phyloP scores from a whole-genome alignment of 1,139 yeast species.

The Magnusiomyces fungicola region DNA sequence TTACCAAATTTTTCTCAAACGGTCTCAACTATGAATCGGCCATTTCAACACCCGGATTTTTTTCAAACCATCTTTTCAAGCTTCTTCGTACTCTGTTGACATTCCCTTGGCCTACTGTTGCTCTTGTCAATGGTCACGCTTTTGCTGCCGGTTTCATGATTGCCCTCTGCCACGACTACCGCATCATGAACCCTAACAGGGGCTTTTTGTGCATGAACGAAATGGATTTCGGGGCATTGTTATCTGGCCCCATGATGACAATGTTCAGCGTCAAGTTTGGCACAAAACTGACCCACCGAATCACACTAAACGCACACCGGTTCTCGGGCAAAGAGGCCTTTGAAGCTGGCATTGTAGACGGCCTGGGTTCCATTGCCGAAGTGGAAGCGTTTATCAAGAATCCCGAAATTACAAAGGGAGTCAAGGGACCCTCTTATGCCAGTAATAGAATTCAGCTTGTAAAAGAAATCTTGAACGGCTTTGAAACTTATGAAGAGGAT shows the following conservation, averaged over 20 bases:
- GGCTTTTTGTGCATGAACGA: slow-evolving; percentile 37
- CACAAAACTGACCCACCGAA: slow-evolving; percentile 24
- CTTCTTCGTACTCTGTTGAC: slow-evolving; percentile 29
- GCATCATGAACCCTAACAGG: slow-evolving; percentile 34
- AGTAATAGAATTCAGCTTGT: slow-evolving; percentile 27
- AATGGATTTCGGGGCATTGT: slow-evolving; percentile 34
- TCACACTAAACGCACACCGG: slow-evolving; percentile 31
- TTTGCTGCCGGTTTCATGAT: slow-evolving; percentile 38
- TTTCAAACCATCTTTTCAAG: slow-evolving; percentile 28
- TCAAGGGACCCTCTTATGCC: slow-evolving; percentile 27
- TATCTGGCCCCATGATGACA: slow-evolving; percentile 31
- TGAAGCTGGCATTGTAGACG: slow-evolving; percentile 28
- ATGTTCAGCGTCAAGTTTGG: slow-evolving; percentile 31
- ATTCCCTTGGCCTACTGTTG: slow-evolving; percentile 37
- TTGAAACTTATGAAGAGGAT: slow-evolving; percentile 18
- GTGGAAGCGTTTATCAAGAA: slow-evolving; percentile 26
- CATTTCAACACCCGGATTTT: slow-evolving; percentile 29
- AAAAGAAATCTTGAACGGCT: slow-evolving; percentile 26
- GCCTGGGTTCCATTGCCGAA: slow-evolving; percentile 29
- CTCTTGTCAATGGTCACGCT: slow-evolving; percentile 35
- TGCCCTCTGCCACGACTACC: slow-evolving; percentile 34
- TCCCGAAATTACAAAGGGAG: slow-evolving; percentile 18
- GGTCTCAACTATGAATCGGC: slow-evolving; percentile 36
- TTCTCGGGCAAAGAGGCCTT: slow-evolving; percentile 32
- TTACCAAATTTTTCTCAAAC: slow-evolving; percentile 34